Evolutionary conservation across 2,329 filamentous ascomycete genomes (phyloP), one percentile per base, ranked within the genome.

Genomic region (Neonectria faginata): DNA sequence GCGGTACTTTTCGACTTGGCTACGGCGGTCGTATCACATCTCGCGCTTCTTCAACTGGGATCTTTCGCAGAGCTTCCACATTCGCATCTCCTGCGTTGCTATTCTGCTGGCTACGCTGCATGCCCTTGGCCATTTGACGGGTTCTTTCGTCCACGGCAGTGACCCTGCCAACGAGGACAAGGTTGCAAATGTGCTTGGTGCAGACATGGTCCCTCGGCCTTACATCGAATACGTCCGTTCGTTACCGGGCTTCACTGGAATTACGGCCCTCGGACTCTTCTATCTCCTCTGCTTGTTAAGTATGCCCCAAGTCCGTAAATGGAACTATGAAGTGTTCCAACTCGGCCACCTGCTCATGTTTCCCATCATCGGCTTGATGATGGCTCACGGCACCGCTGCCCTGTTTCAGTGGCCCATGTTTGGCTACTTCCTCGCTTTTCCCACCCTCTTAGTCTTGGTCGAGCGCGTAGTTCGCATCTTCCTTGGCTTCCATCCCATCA

Each of bases 21-120:
- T 86, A 42, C 80, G 85, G 16, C 76, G 82, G n/a, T 85, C 80
- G 11, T 85, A 85, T 66, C 77, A 80, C 57, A 76, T 88, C 62
- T 86, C 83, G 2, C 79, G 84, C 0, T 85, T 88, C 73, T 78
- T 88, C 74, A 87, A 88, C 66, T 87, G 84, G 84, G 85, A 88
- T 63, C 72, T 86, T 1, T 83, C 81, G 1, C 85, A 87, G 64
- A 78, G 79, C 0, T 88, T 89, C 48, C 86, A 89, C 59, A 83
- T 88, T 60, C 82, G 81, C 56, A 86, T 88, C 67, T 85, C 84
- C 0, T 81, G 82, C 33, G 77, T 81, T 12, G 84, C 83, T 0
- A 72, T 89, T 1, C 67, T 77, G 0, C 83, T 88, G 12, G 84
- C 83, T 0, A 85, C 83, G 0, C 59, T 87, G 2, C 86, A 88